phyloP scores from a whole-genome alignment of 2,329 filamentous ascomycete genomes.

The Aspergillus ochraceoroseus region DNA sequence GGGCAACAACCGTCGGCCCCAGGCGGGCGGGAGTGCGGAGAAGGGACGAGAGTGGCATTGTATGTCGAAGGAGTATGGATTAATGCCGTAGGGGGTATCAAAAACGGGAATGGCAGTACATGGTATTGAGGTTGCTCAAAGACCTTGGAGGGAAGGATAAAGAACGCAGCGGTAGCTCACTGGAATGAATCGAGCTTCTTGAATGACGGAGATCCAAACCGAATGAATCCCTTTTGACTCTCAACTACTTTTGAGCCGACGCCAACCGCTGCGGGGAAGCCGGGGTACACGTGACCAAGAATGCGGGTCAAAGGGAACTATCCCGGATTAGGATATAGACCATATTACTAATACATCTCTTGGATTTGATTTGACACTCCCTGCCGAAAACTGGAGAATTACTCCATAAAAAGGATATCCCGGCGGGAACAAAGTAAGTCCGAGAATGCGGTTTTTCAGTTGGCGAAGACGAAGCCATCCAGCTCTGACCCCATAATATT shows the following conservation, averaged over 20 bases:
- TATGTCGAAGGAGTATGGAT: slow-evolving; percentile 6
- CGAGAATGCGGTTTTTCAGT: too few species aligned
- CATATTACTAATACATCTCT: too few species aligned
- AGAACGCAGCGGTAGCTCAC: neutral
- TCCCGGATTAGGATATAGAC: too few species aligned
- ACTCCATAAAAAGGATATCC: too few species aligned
- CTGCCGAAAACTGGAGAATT: too few species aligned
- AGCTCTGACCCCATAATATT: slow-evolving; percentile 12
- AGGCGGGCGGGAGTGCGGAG: slow-evolving; percentile 40
- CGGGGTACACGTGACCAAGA: slow-evolving; percentile 20
- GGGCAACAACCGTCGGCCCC: slow-evolving; percentile 26
- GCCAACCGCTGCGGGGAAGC: slow-evolving; percentile 39
- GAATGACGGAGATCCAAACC: slow-evolving; percentile 6
- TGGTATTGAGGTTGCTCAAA: too few species aligned
- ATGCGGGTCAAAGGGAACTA: too few species aligned
- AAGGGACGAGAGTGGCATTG: slow-evolving; percentile 38
- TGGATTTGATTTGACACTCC: too few species aligned
- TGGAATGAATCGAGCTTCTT: slow-evolving; percentile 10
- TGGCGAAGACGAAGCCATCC: slow-evolving; percentile 3
- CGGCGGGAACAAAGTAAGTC: too few species aligned
- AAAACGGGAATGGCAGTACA: slow-evolving; percentile 8
- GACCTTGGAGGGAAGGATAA: neutral
- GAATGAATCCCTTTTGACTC: too few species aligned
- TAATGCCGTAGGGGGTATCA: slow-evolving; percentile 12
- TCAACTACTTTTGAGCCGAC: slow-evolving; percentile 34